Conservation (phyloP, 2,329 filamentous ascomycete species). For the Hypoxylon sp. region DNA sequence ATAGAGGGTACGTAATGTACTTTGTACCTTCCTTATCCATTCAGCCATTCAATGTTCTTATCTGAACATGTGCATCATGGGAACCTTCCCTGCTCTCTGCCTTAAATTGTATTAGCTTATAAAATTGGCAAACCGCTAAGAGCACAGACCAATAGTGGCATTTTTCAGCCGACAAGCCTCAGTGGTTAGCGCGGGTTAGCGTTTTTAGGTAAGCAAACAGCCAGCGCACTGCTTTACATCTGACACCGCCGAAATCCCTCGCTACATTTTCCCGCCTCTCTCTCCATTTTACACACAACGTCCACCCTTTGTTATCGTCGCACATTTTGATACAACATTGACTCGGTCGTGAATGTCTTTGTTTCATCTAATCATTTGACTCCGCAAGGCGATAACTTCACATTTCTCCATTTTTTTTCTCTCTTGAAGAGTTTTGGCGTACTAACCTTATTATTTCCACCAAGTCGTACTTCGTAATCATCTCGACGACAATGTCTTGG, state of each 20-base stretch:
- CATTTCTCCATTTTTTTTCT: constrained; percentile 2
- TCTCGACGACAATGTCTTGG: constrained; percentile 49
- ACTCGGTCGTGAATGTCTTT: constrained; percentile 25
- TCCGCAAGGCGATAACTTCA: constrained; percentile 8
- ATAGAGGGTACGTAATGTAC: neutral
- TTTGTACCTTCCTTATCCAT: neutral
- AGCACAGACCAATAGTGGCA: neutral
- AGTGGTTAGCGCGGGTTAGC: neutral
- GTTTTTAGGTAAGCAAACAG: neutral
- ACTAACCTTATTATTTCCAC: constrained; percentile 40
- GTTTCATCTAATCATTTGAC: constrained; percentile 8
- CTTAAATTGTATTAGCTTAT: neutral
- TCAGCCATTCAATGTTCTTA: too few relatives aligned
- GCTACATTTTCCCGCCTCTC: constrained; percentile 8
- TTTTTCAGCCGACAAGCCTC: neutral
- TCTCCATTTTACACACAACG: constrained; percentile 10
- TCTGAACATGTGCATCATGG: neutral
- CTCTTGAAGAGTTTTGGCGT: constrained; percentile 17
- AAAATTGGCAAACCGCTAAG: neutral
- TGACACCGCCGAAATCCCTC: constrained; percentile 33
- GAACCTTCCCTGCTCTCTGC: neutral
- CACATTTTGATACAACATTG: constrained; percentile 8
- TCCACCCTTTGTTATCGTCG: constrained; percentile 23
- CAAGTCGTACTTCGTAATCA: constrained; percentile 20
- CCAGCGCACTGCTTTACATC: neutral